phyloP scores from a whole-genome alignment of 2,329 filamentous ascomycete species.

The Allantophomopsis lycopodina region DNA sequence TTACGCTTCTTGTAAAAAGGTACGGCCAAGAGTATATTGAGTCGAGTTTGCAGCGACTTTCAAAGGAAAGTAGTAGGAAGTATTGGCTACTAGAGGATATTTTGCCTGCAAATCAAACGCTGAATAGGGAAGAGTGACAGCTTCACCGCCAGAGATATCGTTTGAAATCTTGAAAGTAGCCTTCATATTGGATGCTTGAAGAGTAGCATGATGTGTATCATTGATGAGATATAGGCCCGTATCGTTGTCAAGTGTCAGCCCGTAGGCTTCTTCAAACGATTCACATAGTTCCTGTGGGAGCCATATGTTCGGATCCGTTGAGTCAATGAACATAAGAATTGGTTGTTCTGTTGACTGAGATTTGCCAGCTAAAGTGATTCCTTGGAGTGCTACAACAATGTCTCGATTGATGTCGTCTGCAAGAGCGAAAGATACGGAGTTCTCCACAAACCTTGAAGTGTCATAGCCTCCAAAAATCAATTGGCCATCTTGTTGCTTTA shows the following conservation, averaged over 20 bases:
- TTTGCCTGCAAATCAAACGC: slow-evolving; percentile 5
- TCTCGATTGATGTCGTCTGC: slow-evolving; percentile 23
- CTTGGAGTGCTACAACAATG: slow-evolving; percentile 23
- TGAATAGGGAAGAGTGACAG: slow-evolving; percentile 5
- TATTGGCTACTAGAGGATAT: slow-evolving; percentile 1
- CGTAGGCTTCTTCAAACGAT: slow-evolving; percentile 15
- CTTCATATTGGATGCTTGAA: slow-evolving; percentile 12
- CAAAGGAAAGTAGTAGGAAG: slow-evolving; percentile 6
- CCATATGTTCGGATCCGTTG: slow-evolving; percentile 16
- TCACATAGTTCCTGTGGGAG: slow-evolving; percentile 14
- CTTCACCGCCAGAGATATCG: slow-evolving; percentile 5
- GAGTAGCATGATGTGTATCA: slow-evolving; percentile 8
- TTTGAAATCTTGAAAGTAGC: slow-evolving; percentile 15
- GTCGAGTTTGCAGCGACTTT: slow-evolving; percentile 4
- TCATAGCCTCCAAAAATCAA: slow-evolving; percentile 26
- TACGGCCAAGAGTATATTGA: slow-evolving; percentile 8
- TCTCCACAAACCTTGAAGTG: slow-evolving; percentile 21
- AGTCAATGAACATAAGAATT: slow-evolving; percentile 15
- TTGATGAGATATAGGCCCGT: slow-evolving; percentile 14
- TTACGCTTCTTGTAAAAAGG: slow-evolving; percentile 11
- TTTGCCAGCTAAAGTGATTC: slow-evolving; percentile 22
- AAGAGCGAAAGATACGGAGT: slow-evolving; percentile 22
- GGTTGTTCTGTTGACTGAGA: slow-evolving; percentile 16
- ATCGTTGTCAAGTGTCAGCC: slow-evolving; percentile 11
- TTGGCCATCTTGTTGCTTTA: slow-evolving; percentile 20